Base-by-base conservation (phyloP, 2,329 filamentous ascomycete genomes). In the Colletotrichum tropicale region DNA sequence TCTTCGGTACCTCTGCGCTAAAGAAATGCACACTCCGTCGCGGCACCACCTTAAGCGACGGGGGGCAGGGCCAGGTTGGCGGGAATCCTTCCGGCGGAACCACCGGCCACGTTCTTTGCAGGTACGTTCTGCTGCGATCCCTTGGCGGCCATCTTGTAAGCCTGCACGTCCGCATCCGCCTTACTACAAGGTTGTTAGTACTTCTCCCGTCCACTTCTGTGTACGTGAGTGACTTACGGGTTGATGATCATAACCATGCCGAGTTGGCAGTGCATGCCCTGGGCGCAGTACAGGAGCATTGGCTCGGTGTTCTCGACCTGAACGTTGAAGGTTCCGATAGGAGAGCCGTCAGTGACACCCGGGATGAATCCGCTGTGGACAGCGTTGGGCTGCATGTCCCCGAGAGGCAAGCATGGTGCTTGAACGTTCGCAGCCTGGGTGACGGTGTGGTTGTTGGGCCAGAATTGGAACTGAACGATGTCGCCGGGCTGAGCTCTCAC, bases 191-290 rank as follows among this genome's bases (percentile, higher is more conserved):
- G 3, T 7, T 24, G 43, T 75, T 18, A 75, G 73, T 21, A 21
- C 48, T 24, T 8, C 4, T 28, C 9, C 6, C 30, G 4, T 15
- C 5, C 5, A 16, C 18, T 26, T 38, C 5, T 1, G 28, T 3
- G 1, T 10, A 26, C 7, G 36, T 26, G 18, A 21, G 3, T 26
- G 21, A 2, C 84, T 75, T 76, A 86, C 85, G 86, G 86, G 75
- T 91, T 91, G 32, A 91, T 85, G 5, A 89, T 84, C 82, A 88
- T 86, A 21, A 88, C 85, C 84, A 90, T 89, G 10, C 88, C 89
- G 7, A 79, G 79, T 78, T 89, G 86, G 69, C 89, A 90, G 75
- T 90, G 88, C 8, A 84, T 85, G 0, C 82, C 85, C 5, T 85
- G 85, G 0, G 88, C 87, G 72, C 89, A 91, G 80, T 90, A 91